phyloP scores from a whole-genome alignment of 441 rosid species.

The Erodium moschatum region DNA sequence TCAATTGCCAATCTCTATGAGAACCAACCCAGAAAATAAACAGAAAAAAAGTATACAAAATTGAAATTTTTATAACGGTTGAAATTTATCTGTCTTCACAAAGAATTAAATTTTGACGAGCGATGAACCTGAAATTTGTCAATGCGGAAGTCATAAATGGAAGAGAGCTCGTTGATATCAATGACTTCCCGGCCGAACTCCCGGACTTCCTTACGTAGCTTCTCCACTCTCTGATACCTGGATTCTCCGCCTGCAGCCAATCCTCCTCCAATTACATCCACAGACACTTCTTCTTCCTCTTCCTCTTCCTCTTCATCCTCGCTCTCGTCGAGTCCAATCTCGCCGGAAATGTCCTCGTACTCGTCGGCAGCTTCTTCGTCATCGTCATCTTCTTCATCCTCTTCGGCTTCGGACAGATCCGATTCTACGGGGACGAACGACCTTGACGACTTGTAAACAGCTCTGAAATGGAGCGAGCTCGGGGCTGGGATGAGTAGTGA shows the following conservation, averaged over 20 bases:
- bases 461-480: constrained; percentile 16
- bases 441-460: constrained; percentile 29
- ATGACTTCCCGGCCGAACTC: constrained; percentile 67
- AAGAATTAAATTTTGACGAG: background rate
- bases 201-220: constrained; percentile 50
- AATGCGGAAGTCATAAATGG: constrained; percentile 75
- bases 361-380: constrained; percentile 61
- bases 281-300: constrained; percentile 14
- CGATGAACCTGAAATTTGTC: constrained; percentile 79
- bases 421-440: constrained; percentile 38
- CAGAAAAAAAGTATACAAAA: background rate
- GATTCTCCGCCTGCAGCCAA: constrained; percentile 36
- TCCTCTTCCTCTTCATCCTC: constrained; percentile 44
- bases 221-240: constrained; percentile 67
- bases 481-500: constrained; percentile 17
- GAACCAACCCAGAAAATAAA: background rate
- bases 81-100: no score
- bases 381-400: constrained; percentile 27
- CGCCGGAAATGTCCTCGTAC: constrained; percentile 40
- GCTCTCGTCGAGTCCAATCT: constrained; percentile 29
- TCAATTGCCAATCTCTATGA: constrained; percentile 64
- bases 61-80: background rate
- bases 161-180: constrained; percentile 66
- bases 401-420: constrained; percentile 44
- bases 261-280: constrained; percentile 23